Conservation (phyloP, 2,329 filamentous ascomycete species). For the Albophoma yamanashiensis region DNA sequence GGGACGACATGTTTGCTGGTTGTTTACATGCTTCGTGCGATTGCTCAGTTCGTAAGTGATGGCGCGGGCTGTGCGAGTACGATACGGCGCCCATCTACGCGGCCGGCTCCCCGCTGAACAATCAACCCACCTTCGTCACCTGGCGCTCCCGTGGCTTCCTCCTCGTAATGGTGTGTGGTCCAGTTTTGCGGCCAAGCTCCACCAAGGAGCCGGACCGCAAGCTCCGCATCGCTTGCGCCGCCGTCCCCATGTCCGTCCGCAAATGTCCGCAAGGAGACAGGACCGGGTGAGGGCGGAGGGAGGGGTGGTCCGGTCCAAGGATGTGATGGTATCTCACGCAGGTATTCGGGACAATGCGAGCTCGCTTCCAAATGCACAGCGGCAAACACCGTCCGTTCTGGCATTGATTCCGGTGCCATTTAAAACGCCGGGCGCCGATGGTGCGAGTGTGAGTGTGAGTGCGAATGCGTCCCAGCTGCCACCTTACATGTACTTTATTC, state of each 20-base stretch:
- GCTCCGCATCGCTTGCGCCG: neutral
- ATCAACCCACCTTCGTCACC: neutral
- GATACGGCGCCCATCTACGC: no score
- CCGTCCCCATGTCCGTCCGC: neutral
- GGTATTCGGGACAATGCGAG: neutral
- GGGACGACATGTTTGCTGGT: slow-evolving; percentile 2
- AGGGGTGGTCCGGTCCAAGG: neutral
- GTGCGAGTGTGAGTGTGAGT: neutral
- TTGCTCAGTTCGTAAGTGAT: neutral
- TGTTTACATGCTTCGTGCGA: neutral
- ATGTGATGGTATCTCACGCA: neutral
- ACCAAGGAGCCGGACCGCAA: neutral
- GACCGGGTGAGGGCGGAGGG: no score
- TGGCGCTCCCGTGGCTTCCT: neutral
- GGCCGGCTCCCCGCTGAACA: neutral
- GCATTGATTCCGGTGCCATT: no score
- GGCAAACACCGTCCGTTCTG: no score
- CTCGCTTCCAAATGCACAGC: neutral
- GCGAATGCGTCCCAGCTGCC: neutral
- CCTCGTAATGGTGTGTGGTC: neutral
- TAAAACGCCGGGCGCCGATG: neutral
- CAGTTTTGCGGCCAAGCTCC: neutral
- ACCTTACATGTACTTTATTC: no score
- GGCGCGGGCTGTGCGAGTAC: neutral
- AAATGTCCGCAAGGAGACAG: neutral